These are phyloP conservation scores for Tricholoma hemisulphureum DNA, from an alignment of 768 basidiomycete species.

Conservation along the genomic window DNA sequence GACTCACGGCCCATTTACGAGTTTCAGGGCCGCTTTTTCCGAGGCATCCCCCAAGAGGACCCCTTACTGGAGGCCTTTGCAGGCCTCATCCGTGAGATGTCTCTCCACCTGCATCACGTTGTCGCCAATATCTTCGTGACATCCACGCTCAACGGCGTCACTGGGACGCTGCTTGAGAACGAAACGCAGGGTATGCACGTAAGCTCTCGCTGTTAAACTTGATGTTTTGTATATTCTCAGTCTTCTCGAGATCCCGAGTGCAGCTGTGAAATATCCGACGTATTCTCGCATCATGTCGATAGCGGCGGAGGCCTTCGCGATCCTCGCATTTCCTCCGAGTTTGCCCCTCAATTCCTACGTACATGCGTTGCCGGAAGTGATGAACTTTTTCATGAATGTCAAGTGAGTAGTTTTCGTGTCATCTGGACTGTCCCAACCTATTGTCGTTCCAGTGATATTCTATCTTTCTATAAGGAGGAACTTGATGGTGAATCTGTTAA, in stretches of 20 bases:
- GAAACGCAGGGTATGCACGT: conserved; percentile 30
- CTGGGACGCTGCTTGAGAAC: conserved; percentile 31
- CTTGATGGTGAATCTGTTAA: conserved; percentile 32
- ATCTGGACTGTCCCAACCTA: not conserved
- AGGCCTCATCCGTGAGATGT: conserved; percentile 27
- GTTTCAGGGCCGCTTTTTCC: conserved; percentile 35
- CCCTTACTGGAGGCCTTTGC: conserved; percentile 33
- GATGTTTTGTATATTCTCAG: not conserved
- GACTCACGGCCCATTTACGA: conserved; percentile 25
- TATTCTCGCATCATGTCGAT: conserved; percentile 32
- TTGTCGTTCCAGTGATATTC: conserved; percentile 30
- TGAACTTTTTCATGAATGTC: conserved; percentile 28
- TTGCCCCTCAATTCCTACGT: conserved; percentile 32
- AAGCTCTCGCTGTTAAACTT: not conserved
- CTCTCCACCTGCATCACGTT: conserved; percentile 26
- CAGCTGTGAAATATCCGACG: conserved; percentile 18
- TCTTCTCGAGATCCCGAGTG: conserved; percentile 5
- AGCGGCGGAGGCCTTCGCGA: conserved; percentile 31
- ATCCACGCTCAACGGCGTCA: conserved; percentile 35
- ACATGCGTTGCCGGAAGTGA: conserved; percentile 39
- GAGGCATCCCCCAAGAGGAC: conserved; percentile 26
- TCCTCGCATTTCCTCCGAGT: conserved; percentile 35
- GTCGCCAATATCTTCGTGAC: conserved; percentile 35
- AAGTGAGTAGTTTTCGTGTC: conserved; percentile 30
- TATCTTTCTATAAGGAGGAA: conserved; percentile 45